These are phyloP conservation scores for Scytalidium sp. DNA, from an alignment of 2,329 filamentous ascomycete species.

Conservation along the genomic window DNA sequence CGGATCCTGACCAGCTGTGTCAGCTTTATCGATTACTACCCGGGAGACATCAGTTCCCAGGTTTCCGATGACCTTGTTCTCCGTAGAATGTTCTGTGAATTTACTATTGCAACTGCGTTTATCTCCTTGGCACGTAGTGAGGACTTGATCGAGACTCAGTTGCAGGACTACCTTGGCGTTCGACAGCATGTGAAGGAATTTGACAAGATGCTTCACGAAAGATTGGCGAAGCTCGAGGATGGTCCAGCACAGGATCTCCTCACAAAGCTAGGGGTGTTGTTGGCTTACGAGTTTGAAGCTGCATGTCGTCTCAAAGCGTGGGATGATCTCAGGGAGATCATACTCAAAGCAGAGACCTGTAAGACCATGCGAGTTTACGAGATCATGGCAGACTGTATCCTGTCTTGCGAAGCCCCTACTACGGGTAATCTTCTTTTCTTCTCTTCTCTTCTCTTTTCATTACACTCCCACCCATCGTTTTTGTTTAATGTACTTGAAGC, in stretches of 20 bases:
- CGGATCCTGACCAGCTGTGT: slow-evolving; percentile 55
- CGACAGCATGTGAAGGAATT: slow-evolving; percentile 61
- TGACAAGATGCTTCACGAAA: slow-evolving; percentile 40
- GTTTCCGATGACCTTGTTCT: slow-evolving; percentile 48
- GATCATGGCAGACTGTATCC: slow-evolving; percentile 62
- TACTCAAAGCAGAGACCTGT: slow-evolving; percentile 48
- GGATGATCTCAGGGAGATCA: slow-evolving; percentile 60
- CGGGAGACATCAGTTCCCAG: slow-evolving; percentile 39
- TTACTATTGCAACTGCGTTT: slow-evolving; percentile 54
- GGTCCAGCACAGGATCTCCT: slow-evolving; percentile 49
- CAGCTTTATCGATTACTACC: slow-evolving; percentile 48
- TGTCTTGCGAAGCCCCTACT: slow-evolving; percentile 50
- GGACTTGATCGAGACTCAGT: slow-evolving; percentile 45
- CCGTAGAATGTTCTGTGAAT: slow-evolving; percentile 68
- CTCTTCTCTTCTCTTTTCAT: not conserved
- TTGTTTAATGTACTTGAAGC: too few species aligned
- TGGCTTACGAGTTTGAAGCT: slow-evolving; percentile 79
- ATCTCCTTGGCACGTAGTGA: slow-evolving; percentile 50
- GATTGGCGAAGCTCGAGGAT: slow-evolving; percentile 37
- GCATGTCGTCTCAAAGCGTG: slow-evolving; percentile 64
- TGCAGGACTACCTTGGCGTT: slow-evolving; percentile 60
- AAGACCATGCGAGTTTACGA: slow-evolving; percentile 49
- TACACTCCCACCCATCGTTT: slow-evolving; percentile 13
- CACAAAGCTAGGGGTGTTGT: slow-evolving; percentile 61
- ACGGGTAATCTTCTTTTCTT: slow-evolving; percentile 36